Conservation (phyloP, 345 rosid genomes). For the Syzygium oleosum region DNA sequence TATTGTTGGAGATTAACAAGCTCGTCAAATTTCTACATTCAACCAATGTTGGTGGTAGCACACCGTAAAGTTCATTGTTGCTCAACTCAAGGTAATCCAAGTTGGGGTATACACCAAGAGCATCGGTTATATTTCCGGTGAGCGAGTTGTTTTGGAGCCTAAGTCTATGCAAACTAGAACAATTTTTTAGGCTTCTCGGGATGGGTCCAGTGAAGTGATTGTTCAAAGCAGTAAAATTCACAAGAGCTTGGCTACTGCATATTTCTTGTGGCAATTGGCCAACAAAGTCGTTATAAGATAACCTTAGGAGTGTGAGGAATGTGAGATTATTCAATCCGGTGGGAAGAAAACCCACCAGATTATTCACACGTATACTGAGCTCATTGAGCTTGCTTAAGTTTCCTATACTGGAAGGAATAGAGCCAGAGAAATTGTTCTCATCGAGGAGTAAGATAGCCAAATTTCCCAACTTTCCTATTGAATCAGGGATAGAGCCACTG, state of each 20-base stretch:
- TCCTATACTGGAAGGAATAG: background rate
- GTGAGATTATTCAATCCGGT: background rate
- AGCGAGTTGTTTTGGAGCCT: background rate
- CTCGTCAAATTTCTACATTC: background rate
- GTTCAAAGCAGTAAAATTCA: background rate
- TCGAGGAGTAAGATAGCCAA: background rate
- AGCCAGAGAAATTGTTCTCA: background rate
- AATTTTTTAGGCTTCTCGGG: slow-evolving; percentile 6
- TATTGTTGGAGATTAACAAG: background rate
- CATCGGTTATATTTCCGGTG: background rate
- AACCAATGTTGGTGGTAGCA: background rate
- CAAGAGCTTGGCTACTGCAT: background rate
- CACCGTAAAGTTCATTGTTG: background rate
- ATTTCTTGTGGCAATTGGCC: slow-evolving; percentile 2
- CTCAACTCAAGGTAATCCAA: background rate
- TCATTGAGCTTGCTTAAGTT: background rate
- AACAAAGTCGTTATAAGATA: background rate
- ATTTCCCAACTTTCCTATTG: background rate
- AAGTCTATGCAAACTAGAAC: background rate
- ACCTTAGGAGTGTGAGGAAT: background rate
- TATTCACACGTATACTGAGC: background rate
- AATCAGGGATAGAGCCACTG: background rate
- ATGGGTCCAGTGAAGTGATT: slow-evolving; percentile 5
- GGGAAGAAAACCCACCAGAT: background rate
- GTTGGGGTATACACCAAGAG: slow-evolving; percentile 3